These are phyloP conservation scores for Saccharomycopsis fermentans DNA, from an alignment of 805 yeast genomes.

Conservation along the genomic window DNA sequence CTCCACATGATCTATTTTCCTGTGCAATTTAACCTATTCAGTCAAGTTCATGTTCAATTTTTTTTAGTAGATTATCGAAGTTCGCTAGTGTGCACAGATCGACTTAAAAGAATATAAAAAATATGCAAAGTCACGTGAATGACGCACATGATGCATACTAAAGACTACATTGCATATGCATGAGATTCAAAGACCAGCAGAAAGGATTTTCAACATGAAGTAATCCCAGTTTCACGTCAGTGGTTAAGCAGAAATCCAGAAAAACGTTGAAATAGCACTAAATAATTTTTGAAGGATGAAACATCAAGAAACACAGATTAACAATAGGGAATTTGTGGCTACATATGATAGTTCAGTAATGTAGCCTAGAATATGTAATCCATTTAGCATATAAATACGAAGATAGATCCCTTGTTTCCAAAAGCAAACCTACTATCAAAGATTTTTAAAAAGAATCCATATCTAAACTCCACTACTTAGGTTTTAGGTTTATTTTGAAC, in stretches of 20 bases:
- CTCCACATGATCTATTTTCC: too few species aligned
- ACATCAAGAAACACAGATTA: too few species aligned
- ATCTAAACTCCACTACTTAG: too few species aligned
- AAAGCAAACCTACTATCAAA: too few species aligned
- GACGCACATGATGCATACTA: neutral
- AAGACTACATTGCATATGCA: neutral
- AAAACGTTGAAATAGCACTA: too few species aligned
- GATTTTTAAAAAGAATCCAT: too few species aligned
- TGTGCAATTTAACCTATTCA: too few species aligned
- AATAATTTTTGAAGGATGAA: neutral
- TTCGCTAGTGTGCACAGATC: neutral
- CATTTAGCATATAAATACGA: neutral
- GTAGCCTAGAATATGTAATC: too few species aligned
- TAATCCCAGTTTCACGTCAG: neutral
- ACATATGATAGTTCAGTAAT: too few species aligned
- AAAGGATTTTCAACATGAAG: constrained; percentile 1
- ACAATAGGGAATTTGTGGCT: too few species aligned
- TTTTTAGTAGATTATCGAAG: neutral
- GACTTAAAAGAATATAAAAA: neutral
- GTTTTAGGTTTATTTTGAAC: too few species aligned
- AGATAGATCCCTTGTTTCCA: neutral
- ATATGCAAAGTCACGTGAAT: neutral
- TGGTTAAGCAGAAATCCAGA: too few species aligned
- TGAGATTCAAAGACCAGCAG: neutral
- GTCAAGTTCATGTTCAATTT: neutral